Evolutionary conservation across 495 filamentous ascomycete species (phyloP), one percentile per base, ranked within the genome.

Genomic region (Penicillium malachiteum): DNA sequence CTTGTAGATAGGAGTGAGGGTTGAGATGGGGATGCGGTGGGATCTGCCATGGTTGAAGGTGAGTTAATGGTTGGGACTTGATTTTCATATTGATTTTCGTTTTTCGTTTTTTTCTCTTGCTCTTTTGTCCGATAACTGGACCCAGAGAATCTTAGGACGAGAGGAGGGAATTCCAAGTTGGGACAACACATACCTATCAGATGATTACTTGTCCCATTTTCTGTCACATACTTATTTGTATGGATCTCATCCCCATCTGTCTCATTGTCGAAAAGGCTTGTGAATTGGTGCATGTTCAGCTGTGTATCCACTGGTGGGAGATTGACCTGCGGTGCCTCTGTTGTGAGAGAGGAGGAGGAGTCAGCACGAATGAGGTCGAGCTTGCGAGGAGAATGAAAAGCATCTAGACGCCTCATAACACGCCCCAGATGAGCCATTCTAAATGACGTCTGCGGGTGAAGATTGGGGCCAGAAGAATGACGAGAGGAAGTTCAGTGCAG

Each of bases 211-310:
- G 8, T 32, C 3, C 13, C 43, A 32, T 31, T 46, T n/a, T 14
- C 43, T 14, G 5, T 26, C 26, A 5, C 43, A 21, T 31, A 31
- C 26, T 14, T 26, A 46, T 14, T 26, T 13, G 11, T 26, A 21
- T 31, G 14, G 10, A 49, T 7, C 14, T 32, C 46, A 49, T 49
- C 33, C 1, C 5, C 38, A 44, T 12, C 38, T 13, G 67, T 53
- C 38, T 62, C 68, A 26, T 59, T 55, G 14, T 71, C 71, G 54
- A 71, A 71, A 38, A 75, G 56, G 37, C 69, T 68, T 57, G 69
- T 75, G 51, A 68, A 65, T 55, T 73, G 72, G 62, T 76, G 69
- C 74, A 78, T 78, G 49, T 78, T 76, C 60, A 78, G 59, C 41
- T 68, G 62, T 11, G 75, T 71, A 51, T 77, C 75, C 65, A 78